phyloP scores from a whole-genome alignment of 2,329 filamentous ascomycete species.

The Fusarium proliferatum region DNA sequence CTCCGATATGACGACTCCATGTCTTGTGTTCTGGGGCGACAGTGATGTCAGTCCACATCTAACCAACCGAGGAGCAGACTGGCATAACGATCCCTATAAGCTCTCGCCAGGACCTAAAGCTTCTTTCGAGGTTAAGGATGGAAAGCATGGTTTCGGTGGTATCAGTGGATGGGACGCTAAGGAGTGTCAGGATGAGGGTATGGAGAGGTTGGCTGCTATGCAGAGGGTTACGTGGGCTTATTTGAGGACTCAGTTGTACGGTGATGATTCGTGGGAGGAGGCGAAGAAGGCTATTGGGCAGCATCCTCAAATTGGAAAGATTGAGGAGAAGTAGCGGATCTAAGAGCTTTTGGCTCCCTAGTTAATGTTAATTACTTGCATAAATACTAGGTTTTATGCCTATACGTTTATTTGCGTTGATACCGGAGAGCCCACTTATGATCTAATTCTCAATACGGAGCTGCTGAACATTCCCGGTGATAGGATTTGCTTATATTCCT shows the following conservation, averaged over 20 bases:
- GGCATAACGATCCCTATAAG: conserved; percentile 42
- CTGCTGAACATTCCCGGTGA: too few species aligned
- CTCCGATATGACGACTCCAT: conserved; percentile 29
- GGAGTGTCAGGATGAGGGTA: conserved; percentile 41
- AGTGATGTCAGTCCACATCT: conserved; percentile 38
- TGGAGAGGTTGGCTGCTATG: conserved; percentile 37
- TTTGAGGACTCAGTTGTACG: conserved; percentile 38
- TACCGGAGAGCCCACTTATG: too few species aligned
- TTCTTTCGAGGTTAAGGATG: conserved; percentile 33
- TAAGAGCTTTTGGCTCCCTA: too few species aligned
- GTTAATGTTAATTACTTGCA: too few species aligned
- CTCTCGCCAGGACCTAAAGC: conserved; percentile 33
- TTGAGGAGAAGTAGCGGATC: conserved; percentile 26
- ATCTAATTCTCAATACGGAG: too few species aligned
- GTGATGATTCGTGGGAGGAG: conserved; percentile 34
- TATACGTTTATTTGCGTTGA: too few species aligned
- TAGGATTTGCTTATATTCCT: too few species aligned
- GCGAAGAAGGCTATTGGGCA: conserved; percentile 24
- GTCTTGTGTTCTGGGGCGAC: conserved; percentile 42
- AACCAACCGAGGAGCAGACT: conserved; percentile 36
- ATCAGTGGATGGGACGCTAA: conserved; percentile 43
- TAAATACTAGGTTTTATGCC: too few species aligned
- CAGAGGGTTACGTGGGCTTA: conserved; percentile 44
- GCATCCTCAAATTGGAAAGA: conserved; percentile 30
- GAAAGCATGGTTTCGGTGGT: conserved; percentile 43